A percentile compares a stretch with the other conserved stretches of the same genome.
phyloP scores from a whole-genome alignment of 257 asterid genomes.

The Nyctanthes arbortristis region DNA sequence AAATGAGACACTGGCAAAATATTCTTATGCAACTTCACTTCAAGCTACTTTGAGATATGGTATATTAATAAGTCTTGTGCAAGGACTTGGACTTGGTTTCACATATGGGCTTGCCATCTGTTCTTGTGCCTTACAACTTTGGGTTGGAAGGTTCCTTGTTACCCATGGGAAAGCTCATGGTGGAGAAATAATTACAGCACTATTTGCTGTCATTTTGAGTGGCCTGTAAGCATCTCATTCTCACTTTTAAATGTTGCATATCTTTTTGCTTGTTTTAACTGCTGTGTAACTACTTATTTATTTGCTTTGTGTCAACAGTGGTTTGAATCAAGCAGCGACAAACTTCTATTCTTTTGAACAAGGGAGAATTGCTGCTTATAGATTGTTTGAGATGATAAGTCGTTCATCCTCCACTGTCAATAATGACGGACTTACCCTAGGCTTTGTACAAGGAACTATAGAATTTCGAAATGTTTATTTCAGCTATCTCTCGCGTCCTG shows the following conservation, averaged over 20 bases:
- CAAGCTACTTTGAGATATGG: conserved; percentile 99
- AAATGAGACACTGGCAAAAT: conserved; percentile 95
- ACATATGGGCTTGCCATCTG: conserved; percentile 99
- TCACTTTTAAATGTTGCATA: conserved; percentile 26
- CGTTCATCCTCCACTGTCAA: conserved; percentile 80
- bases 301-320: conserved; percentile 49
- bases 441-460: conserved; percentile 92
- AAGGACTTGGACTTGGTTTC: conserved; percentile 99
- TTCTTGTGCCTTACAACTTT: conserved; percentile 98
- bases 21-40: conserved; percentile 95
- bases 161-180: conserved; percentile 79
- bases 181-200: conserved; percentile 87
- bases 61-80: conserved; percentile 97
- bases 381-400: conserved; percentile 94
- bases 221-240: conserved; percentile 86
- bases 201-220: conserved; percentile 93
- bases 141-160: conserved; percentile 97
- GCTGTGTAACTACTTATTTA: conserved; percentile 12
- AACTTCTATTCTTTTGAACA: conserved; percentile 97
- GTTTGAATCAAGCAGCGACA: conserved; percentile 99
- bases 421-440: conserved; percentile 82
- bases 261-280: no score
- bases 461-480: conserved; percentile 98
- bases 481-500: conserved; percentile 98
- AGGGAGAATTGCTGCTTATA: conserved; percentile 99